phyloP scores from a whole-genome alignment of 495 filamentous ascomycete genomes.

The Aspergillus sclerotiicarbonarius region DNA sequence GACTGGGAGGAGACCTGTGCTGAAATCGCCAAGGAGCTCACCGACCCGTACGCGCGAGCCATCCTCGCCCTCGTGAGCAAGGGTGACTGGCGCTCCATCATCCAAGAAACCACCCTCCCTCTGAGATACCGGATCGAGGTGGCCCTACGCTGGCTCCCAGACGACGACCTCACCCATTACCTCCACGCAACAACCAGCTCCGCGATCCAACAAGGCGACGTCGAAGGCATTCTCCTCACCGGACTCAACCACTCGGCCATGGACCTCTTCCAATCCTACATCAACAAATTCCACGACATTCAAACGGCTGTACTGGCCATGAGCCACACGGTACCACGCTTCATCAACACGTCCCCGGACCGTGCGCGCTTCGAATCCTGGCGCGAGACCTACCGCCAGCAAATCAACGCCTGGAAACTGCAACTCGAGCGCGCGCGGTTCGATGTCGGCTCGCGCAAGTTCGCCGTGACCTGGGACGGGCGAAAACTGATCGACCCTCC shows the following conservation, averaged over 20 bases:
- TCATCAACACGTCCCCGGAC: constrained; percentile 61
- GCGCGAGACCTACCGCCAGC: constrained; percentile 76
- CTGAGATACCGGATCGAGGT: constrained; percentile 82
- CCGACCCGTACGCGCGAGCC: constrained; percentile 84
- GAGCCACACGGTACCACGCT: constrained; percentile 75
- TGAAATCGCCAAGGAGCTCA: constrained; percentile 63
- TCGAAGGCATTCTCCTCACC: constrained; percentile 85
- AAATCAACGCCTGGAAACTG: constrained; percentile 73
- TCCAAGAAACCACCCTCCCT: constrained; percentile 77
- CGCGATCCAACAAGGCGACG: constrained; percentile 71
- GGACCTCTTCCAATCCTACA: constrained; percentile 83
- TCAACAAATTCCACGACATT: constrained; percentile 80
- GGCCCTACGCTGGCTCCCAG: constrained; percentile 78
- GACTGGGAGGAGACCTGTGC: constrained; percentile 56
- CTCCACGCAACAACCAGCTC: constrained; percentile 59
- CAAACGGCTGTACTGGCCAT: constrained; percentile 87
- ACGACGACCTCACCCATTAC: constrained; percentile 73
- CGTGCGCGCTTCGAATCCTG: constrained; percentile 67
- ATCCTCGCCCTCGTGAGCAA: constrained; percentile 90
- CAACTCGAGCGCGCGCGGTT: constrained; percentile 63
- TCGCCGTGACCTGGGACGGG: constrained; percentile 62
- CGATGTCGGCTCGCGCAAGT: constrained; percentile 55
- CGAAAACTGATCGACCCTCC: constrained; percentile 62
- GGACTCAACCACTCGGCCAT: constrained; percentile 76
- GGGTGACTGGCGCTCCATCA: constrained; percentile 81